phyloP scores from a whole-genome alignment of 2,329 filamentous ascomycete genomes.

The Alternaria viburni region DNA sequence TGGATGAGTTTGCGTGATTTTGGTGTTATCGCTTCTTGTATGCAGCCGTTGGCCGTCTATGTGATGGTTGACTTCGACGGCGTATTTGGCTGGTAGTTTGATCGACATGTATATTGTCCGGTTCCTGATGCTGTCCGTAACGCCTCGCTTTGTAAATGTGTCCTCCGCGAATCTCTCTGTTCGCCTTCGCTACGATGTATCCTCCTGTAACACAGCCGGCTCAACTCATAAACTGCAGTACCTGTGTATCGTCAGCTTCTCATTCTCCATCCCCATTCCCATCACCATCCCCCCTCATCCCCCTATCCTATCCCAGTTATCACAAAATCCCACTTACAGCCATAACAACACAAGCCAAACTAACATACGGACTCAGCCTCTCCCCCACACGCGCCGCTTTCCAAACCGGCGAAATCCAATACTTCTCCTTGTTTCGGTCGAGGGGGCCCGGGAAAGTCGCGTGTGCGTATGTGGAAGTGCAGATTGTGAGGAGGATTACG shows the following conservation, averaged over 20 bases:
- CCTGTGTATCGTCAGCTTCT: conserved; percentile 16
- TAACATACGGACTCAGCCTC: conserved; percentile 91
- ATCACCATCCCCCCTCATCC: background rate
- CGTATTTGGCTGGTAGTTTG: background rate
- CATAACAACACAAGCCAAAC: conserved; percentile 91
- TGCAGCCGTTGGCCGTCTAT: background rate
- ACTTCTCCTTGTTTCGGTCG: conserved; percentile 87
- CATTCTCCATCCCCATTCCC: background rate
- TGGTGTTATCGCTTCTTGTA: background rate
- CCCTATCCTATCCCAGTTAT: background rate
- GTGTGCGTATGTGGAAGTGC: conserved; percentile 93
- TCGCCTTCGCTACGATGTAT: background rate
- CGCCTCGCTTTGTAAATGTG: conserved; percentile 1
- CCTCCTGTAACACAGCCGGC: background rate
- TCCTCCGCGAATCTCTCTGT: background rate
- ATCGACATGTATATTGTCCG: background rate
- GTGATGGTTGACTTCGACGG: background rate
- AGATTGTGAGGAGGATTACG: conserved; percentile 92
- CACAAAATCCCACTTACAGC: conserved; percentile 71
- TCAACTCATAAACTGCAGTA: conserved; percentile 38
- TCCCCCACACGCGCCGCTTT: conserved; percentile 94
- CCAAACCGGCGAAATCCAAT: conserved; percentile 88
- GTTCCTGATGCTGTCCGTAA: background rate
- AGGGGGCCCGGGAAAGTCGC: conserved; percentile 87
- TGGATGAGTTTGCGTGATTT: background rate